Conservation (phyloP, 495 filamentous ascomycete species). For the Letharia columbiana region DNA sequence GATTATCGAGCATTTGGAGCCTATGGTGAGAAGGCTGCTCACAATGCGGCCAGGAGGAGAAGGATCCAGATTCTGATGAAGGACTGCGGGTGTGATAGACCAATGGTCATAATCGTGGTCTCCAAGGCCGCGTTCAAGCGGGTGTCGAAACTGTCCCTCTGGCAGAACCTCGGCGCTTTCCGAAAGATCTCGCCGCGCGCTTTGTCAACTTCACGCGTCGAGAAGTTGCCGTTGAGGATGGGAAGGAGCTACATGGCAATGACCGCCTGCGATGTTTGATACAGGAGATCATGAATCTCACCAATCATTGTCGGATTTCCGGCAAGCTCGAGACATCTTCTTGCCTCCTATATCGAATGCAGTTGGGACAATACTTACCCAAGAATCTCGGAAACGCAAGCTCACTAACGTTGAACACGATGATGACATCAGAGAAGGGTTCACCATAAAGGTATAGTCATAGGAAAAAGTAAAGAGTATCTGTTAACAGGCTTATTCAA, state of each 20-base stretch:
- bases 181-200: background rate
- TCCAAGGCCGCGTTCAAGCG: background rate
- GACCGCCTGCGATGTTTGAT: conserved; percentile 5
- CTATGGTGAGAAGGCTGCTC: background rate
- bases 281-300: background rate
- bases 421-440: conserved; percentile 9
- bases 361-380: background rate
- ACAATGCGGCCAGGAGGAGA: background rate
- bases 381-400: conserved; percentile 23
- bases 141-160: too few species aligned
- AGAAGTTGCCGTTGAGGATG: background rate
- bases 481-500: background rate
- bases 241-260: conserved; percentile 4
- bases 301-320: background rate
- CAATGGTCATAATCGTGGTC: background rate
- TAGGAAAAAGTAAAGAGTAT: background rate
- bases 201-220: conserved; percentile 9
- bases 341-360: background rate
- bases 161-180: background rate
- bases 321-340: background rate
- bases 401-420: conserved; percentile 4
- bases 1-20: background rate
- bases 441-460: conserved; percentile 18
- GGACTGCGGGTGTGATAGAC: background rate
- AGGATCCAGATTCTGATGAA: background rate